Evolutionary conservation across 768 basidiomycete genomes (phyloP), one percentile per base, ranked within the genome.

Genomic region (Amanita rimosa): DNA sequence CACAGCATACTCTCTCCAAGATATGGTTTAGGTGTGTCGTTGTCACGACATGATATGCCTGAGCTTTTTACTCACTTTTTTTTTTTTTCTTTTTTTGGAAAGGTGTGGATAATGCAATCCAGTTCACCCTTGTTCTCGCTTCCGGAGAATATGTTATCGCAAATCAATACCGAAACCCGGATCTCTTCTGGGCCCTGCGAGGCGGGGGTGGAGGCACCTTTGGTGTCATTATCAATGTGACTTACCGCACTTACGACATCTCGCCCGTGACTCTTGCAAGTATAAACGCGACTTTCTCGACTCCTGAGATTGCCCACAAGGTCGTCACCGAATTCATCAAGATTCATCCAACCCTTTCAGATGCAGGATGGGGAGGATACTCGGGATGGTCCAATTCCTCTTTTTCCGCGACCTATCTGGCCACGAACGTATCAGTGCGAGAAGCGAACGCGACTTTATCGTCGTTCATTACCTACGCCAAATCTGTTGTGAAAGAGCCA

Each of bases 101-200:
- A 72, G 73, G 72, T 22, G 69, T 73, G 19, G 75, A 76, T 58
- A 73, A 74, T 21, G 67, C 65, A 8, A 49, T 75, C 5, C 62
- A 78, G 50, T 70, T 76, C 48, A 65, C 59, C 0, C 52, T 73
- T 3, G 70, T 79, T 3, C 68, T 64, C 4, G 63, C 75, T 5
- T 60, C 62, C 10, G 74, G 73, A 4, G 51, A 64, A 10, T 56
- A 64, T 34, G 53, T 72, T 39, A 65, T 54, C 5, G 68, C 62
- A 14, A 78, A 78, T 52, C 51, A 55, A 0, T 58, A 67, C 54
- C 61, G 64, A 35, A 63, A 76, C 50, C 11, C 61, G 2, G 71
- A 77, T 46, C 64, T 78, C 3, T 78, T 74, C 44, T 44, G 44
- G 44, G 44, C 44, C 6, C 29, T 44, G 6, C 44, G 44, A 14